Percentiles rank a stretch among this genome's conserved stretches.
Conservation (phyloP, 2,329 filamentous ascomycete genomes). For the Drechslerella coelobrocha region DNA sequence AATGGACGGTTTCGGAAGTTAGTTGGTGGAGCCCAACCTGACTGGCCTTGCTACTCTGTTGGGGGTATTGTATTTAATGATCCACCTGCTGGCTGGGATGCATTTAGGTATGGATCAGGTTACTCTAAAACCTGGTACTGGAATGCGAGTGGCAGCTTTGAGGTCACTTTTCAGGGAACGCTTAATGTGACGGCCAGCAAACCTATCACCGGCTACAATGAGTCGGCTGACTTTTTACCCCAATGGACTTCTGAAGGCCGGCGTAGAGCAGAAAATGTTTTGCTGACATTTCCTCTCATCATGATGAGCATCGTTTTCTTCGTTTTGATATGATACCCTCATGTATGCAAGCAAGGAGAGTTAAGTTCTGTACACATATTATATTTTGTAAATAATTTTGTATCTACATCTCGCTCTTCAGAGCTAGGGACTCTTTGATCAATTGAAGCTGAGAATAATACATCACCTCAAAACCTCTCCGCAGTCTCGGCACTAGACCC, state of each 20-base stretch:
- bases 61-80: conserved; percentile 24
- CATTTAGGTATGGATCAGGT: conserved; percentile 2
- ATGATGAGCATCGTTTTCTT: no score
- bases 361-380: no score
- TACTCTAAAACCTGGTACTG: conserved; percentile 5
- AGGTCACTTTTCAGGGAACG: conserved; percentile 22
- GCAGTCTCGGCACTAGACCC: no score
- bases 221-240: conserved; percentile 21
- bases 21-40: conserved; percentile 31
- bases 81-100: conserved; percentile 9
- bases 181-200: conserved; percentile 26
- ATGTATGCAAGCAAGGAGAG: no score
- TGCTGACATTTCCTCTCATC: no score
- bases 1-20: conserved; percentile 31
- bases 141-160: conserved; percentile 28
- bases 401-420: no score
- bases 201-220: conserved; percentile 32
- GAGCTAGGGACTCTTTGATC: no score
- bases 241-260: conserved; percentile 17
- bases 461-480: no score
- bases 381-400: no score
- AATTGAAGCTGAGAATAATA: no score
- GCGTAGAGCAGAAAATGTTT: no score
- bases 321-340: no score
- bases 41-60: conserved; percentile 27